phyloP scores from a whole-genome alignment of 352 stramenopile species.

The Phytophthora pseudosyringae region DNA sequence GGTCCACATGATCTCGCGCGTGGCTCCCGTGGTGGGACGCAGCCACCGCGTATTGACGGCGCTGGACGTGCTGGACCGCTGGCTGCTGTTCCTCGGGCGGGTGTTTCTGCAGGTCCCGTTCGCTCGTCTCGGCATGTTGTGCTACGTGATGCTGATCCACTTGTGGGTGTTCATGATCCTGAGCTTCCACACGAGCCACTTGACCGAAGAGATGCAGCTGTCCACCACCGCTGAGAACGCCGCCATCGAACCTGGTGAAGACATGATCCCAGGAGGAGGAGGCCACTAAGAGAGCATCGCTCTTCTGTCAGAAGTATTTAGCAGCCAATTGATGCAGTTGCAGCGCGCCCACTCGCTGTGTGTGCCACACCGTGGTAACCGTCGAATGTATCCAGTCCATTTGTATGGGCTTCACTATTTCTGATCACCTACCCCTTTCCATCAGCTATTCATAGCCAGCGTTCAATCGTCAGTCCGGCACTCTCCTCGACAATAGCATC shows the following conservation, averaged over 20 bases:
- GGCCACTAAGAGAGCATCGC: slow-evolving; percentile 17
- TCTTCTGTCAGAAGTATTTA: slow-evolving; percentile 3
- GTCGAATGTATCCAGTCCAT: slow-evolving; percentile 16
- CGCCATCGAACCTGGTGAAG: slow-evolving; percentile 30
- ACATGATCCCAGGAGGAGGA: slow-evolving; percentile 37
- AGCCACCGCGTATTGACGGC: slow-evolving; percentile 70
- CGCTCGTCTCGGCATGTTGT: slow-evolving; percentile 73
- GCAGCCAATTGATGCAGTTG: not conserved
- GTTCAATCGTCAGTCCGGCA: slow-evolving; percentile 20
- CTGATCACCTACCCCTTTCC: not conserved
- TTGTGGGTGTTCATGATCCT: slow-evolving; percentile 88
- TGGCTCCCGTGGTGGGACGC: slow-evolving; percentile 74
- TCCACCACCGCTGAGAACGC: slow-evolving; percentile 31
- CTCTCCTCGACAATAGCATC: not conserved
- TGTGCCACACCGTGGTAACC: too few species aligned
- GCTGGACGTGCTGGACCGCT: slow-evolving; percentile 73
- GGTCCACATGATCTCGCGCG: slow-evolving; percentile 62
- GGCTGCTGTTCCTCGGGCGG: slow-evolving; percentile 78
- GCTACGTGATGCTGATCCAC: slow-evolving; percentile 84
- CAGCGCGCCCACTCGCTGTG: not conserved
- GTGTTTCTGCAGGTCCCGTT: slow-evolving; percentile 80
- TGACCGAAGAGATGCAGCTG: slow-evolving; percentile 78
- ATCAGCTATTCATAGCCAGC: slow-evolving; percentile 5
- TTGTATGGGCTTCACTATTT: slow-evolving; percentile 11
- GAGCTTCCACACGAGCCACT: slow-evolving; percentile 88